Evolutionary conservation across 352 stramenopile species (phyloP).

Genomic region (Aphanomyces euteiches): DNA sequence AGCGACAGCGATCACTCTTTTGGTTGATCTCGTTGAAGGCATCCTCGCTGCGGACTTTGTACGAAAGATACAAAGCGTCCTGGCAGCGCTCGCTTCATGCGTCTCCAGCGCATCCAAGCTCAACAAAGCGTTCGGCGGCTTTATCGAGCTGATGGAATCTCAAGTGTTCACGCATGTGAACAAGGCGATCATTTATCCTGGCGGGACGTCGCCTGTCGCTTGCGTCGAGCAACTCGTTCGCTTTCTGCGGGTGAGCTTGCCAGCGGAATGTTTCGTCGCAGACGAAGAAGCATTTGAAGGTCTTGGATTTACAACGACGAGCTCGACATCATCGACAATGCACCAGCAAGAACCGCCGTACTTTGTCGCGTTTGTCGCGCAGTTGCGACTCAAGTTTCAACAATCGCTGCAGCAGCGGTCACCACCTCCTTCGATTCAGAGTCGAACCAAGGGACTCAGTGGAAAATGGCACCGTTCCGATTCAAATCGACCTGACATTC

Average conservation of each 20-base stretch:
- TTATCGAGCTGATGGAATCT: constrained; percentile 8
- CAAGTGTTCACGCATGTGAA: not conserved
- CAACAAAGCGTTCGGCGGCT: constrained; percentile 13
- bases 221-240: constrained; percentile 1
- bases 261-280: not conserved
- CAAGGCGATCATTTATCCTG: not conserved
- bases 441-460: not conserved
- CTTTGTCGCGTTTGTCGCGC: constrained; percentile 3
- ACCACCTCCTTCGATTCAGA: not conserved
- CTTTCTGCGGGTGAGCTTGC: not conserved
- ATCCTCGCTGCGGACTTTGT: not conserved
- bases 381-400: constrained; percentile 14
- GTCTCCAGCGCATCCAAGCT: constrained; percentile 9
- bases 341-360: constrained; percentile 3
- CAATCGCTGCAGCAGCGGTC: constrained; percentile 9
- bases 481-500: not conserved
- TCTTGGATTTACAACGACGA: not conserved
- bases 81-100: constrained; percentile 10
- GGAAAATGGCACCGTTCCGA: not conserved
- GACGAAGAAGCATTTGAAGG: not conserved
- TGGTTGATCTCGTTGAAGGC: not conserved
- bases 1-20: not conserved
- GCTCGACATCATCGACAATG: not conserved
- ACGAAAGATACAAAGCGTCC: constrained; percentile 1
- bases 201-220: not conserved